phyloP scores from a whole-genome alignment of 306 rosid species.

The Prunus fruticosa region DNA sequence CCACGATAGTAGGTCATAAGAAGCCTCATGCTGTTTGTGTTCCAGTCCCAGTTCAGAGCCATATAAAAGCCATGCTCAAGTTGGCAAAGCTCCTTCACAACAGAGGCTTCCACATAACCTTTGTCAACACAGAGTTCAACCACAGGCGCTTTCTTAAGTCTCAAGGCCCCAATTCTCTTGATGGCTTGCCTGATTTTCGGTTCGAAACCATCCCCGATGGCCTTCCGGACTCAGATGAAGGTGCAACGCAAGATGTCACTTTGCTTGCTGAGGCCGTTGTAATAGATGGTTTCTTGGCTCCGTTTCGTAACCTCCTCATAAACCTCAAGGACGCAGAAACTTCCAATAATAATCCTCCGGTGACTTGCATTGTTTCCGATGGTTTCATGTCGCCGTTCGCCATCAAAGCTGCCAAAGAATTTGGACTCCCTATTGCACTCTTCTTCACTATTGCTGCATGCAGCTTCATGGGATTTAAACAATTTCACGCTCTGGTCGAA shows the following conservation, averaged over 20 bases:
- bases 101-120: background rate
- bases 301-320: background rate
- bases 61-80: background rate
- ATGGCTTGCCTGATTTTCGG: no score
- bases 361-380: conserved; percentile 2
- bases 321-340: background rate
- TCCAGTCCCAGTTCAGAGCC: background rate
- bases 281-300: background rate
- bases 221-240: background rate
- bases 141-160: no score
- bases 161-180: no score
- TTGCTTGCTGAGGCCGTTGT: background rate
- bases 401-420: background rate
- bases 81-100: background rate
- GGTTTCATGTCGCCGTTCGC: conserved; percentile 5
- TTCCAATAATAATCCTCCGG: background rate
- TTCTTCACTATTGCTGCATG: conserved; percentile 13
- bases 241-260: background rate
- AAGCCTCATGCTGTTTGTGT: background rate
- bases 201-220: background rate
- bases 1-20: background rate
- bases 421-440: background rate
- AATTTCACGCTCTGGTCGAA: background rate
- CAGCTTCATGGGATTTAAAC: background rate
- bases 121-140: no score